phyloP scores from a whole-genome alignment of 768 basidiomycete genomes.

The Mycena galericulata region DNA sequence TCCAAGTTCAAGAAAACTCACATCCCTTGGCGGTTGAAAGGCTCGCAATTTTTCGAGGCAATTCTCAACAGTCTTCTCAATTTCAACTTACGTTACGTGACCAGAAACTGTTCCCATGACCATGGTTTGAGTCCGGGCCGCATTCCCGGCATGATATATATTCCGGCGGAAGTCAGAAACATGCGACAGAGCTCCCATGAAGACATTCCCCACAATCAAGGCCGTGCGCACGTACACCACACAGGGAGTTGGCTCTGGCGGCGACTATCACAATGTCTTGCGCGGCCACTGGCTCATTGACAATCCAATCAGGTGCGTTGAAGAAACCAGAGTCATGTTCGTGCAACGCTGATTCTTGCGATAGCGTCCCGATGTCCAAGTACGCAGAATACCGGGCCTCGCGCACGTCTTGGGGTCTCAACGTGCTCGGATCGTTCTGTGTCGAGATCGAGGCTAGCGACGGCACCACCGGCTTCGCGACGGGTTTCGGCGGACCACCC shows the following conservation, averaged over 20 bases:
- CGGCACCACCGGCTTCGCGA: constrained; percentile 46
- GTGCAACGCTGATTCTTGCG: constrained; percentile 10
- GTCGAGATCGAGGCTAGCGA: constrained; percentile 45
- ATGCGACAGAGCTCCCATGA: constrained; percentile 26
- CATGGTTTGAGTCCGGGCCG: too few relatives aligned
- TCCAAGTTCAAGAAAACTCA: too few relatives aligned
- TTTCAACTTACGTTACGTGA: too few relatives aligned
- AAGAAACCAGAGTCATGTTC: neutral
- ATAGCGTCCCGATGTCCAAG: constrained; percentile 40
- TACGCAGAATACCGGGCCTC: constrained; percentile 45
- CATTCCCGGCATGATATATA: neutral
- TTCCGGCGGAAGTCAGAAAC: neutral
- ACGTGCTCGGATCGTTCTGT: constrained; percentile 46
- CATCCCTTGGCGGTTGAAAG: too few relatives aligned
- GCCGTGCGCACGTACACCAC: constrained; percentile 40
- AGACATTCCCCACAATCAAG: constrained; percentile 40
- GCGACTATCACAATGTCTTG: constrained; percentile 38
- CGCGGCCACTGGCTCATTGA: constrained; percentile 46
- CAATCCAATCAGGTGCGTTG: constrained; percentile 36
- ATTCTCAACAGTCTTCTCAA: too few relatives aligned
- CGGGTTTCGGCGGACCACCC: constrained; percentile 47
- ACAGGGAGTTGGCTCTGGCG: constrained; percentile 37
- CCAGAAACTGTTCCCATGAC: too few relatives aligned
- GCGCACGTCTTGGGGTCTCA: constrained; percentile 43
- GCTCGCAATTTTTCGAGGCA: too few relatives aligned